phyloP scores from a whole-genome alignment of 345 rosid species.

The Gossypium bickii region DNA sequence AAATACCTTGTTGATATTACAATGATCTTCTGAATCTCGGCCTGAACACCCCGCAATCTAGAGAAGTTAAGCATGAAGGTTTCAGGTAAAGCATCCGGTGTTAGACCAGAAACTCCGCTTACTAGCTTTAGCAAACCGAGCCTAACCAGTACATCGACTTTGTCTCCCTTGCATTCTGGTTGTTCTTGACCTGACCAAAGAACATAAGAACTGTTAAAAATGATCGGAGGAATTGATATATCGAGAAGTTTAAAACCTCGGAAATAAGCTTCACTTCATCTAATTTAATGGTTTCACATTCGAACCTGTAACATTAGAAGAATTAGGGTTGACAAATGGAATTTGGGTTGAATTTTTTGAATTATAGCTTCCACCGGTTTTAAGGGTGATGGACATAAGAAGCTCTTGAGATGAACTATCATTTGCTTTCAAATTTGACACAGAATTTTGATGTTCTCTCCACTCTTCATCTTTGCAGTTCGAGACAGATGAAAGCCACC shows the following conservation, averaged over 20 bases:
- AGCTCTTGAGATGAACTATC: conserved; percentile 40
- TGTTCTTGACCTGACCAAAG: conserved; percentile 35
- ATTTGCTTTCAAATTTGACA: conserved; percentile 37
- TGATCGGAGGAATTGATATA: background rate
- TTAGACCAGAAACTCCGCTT: conserved; percentile 51
- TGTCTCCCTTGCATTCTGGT: conserved; percentile 68
- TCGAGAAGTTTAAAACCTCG: background rate
- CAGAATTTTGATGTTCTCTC: conserved; percentile 59
- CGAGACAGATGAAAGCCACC: conserved; percentile 60
- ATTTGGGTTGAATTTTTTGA: conserved; percentile 23
- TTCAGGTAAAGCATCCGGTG: conserved; percentile 60
- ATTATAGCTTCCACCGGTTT: conserved; percentile 70
- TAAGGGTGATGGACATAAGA: conserved; percentile 51
- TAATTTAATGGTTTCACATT: background rate
- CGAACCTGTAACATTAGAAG: conserved; percentile 41
- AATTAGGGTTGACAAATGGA: conserved; percentile 15
- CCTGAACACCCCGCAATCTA: conserved; percentile 68
- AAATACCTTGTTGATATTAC: conserved; percentile 68
- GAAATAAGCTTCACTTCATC: background rate
- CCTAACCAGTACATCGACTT: conserved; percentile 61
- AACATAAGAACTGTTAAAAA: conserved; percentile 8
- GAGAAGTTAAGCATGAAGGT: conserved; percentile 59
- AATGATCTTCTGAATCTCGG: conserved; percentile 70
- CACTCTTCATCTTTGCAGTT: conserved; percentile 57
- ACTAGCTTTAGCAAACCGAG: conserved; percentile 78